Percentiles rank a stretch among this genome's conserved stretches.
Evolutionary conservation across 768 basidiomycete species (phyloP).

Genomic region (Cantharellus cinnabarinus): DNA sequence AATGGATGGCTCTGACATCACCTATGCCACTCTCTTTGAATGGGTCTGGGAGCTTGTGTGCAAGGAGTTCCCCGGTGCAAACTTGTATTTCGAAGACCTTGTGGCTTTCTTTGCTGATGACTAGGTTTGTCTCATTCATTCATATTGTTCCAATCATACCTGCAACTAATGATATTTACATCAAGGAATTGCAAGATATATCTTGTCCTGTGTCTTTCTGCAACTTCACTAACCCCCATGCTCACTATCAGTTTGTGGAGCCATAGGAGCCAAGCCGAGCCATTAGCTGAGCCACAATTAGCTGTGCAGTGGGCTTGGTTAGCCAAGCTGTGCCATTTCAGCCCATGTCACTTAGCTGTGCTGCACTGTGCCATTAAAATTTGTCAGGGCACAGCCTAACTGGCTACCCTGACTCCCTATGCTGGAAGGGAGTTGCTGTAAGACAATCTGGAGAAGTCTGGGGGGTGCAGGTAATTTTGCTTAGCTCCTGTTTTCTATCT

Average conservation of each 20-base stretch:
- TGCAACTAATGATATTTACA: constrained; percentile 6
- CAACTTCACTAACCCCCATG: not conserved
- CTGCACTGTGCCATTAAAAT: too few species aligned
- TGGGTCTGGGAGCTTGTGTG: constrained; percentile 13
- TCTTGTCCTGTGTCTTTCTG: not conserved
- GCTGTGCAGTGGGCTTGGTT: too few species aligned
- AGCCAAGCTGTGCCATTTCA: too few species aligned
- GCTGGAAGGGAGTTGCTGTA: too few species aligned
- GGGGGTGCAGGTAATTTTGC: too few species aligned
- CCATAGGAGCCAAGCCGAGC: too few species aligned
- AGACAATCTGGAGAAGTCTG: too few species aligned
- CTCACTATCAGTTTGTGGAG: not conserved
- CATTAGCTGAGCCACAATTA: too few species aligned
- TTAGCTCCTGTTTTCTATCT: too few species aligned
- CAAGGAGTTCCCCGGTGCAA: constrained; percentile 13
- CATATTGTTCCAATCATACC: constrained; percentile 4
- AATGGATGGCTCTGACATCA: constrained; percentile 13
- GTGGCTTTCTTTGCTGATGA: not conserved
- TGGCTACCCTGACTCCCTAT: too few species aligned
- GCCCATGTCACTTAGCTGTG: too few species aligned
- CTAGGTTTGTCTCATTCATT: constrained; percentile 9
- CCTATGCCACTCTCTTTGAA: constrained; percentile 12
- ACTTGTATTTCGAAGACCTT: constrained; percentile 9
- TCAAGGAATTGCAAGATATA: constrained; percentile 1
- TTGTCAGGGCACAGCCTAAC: too few species aligned